Evolutionary conservation across 2,329 filamentous ascomycete genomes (phyloP), one percentile per base, ranked within the genome.

Genomic region (Neopestalotiopsis clavispora): DNA sequence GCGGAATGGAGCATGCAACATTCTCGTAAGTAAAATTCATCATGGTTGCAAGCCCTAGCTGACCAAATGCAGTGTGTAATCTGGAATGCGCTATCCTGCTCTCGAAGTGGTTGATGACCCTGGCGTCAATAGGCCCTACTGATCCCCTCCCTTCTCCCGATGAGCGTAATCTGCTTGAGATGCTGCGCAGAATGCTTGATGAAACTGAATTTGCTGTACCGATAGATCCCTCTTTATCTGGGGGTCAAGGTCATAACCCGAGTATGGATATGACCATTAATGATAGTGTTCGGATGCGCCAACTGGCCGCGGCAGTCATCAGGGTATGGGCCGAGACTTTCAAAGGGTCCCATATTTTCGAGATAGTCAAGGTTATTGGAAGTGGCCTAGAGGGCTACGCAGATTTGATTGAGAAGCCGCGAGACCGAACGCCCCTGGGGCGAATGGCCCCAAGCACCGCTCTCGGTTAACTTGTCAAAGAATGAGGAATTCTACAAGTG

Each of bases 1-100:
- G 80, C 86, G 0, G 86, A 89, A 75, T 90, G 88, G 88, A 89
- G 87, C 74, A 89, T 90, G 74, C 87, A 90, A 70, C 86, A 90
- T 76, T 89, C 87, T 34, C 74, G 87, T 89, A 78, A 83, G 87
- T 82, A 42, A 4, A 45, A 12, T n/a, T 23, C 4, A 14, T 60
- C 17, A 10, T 6, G 3, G 7, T 1, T 61, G 9, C n/a, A 66
- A 73, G 77, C 68, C 78, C 69, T 28, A n/a, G 38, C 28, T 45
- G 30, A 49, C 77, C 38, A 23, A 9, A 59, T 56, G 23, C 58
- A 86, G 87, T 90, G 38, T 89, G 87, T 74, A 89, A 89, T 72
- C 85, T 90, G 61, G 88, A 90, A 73, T 90, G 88, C 69, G 88
- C 87, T 38, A 84, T 90, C 9, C 78, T 90, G 45, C 81, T 90